These are phyloP conservation scores for Sporothrix dimorphospora DNA, from an alignment of 2,329 filamentous ascomycete species.

Conservation along the genomic window DNA sequence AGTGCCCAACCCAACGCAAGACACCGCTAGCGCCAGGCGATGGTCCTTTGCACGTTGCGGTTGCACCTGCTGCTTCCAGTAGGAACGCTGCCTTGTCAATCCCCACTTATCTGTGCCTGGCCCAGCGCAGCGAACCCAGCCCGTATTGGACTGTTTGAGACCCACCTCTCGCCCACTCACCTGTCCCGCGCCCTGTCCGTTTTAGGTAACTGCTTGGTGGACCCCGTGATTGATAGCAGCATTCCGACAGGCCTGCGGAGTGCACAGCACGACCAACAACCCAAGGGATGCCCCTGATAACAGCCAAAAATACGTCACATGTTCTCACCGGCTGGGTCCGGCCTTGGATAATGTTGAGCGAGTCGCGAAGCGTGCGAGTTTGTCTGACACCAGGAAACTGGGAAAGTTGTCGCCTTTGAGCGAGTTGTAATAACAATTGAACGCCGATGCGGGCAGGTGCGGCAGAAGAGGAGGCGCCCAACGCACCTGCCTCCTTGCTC, in stretches of 20 bases:
- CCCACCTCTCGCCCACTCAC: conserved; percentile 13
- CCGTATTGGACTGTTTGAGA: neutral
- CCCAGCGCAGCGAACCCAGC: neutral
- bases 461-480: neutral
- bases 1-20: neutral
- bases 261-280: neutral
- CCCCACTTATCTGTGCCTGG: conserved; percentile 15
- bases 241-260: conserved; percentile 13
- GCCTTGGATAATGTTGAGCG: neutral
- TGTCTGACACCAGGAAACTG: conserved; percentile 22
- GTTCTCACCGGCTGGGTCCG: conserved; percentile 26
- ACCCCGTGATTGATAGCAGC: conserved; percentile 30
- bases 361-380: conserved; percentile 4
- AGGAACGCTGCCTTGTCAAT: neutral
- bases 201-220: conserved; percentile 21
- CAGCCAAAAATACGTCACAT: conserved; percentile 29
- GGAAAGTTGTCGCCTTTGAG: neutral
- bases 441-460: conserved; percentile 26
- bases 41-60: neutral
- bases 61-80: conserved; percentile 20
- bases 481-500: neutral
- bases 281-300: conserved; percentile 22
- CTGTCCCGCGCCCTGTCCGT: conserved; percentile 19
- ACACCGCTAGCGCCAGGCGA: neutral
- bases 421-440: neutral